A percentile compares a stretch with the other conserved stretches of the same genome.
phyloP scores from a whole-genome alignment of 352 stramenopile genomes.

The Pythium monospermum region DNA sequence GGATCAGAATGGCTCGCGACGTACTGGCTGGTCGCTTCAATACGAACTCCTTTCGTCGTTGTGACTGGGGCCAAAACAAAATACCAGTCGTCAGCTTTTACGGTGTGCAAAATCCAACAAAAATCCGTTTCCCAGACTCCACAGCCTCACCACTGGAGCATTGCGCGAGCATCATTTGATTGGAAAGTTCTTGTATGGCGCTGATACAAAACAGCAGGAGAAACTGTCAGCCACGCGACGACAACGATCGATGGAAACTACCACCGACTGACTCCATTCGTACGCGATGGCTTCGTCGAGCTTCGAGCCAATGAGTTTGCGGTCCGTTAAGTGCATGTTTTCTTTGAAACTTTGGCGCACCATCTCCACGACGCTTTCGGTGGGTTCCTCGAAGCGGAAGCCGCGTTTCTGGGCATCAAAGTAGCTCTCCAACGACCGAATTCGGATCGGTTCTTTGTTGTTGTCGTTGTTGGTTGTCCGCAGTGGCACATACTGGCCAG shows the following conservation, averaged over 20 bases:
- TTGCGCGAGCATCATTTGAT: constrained; percentile 58
- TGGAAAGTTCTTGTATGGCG: constrained; percentile 52
- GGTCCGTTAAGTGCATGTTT: constrained; percentile 30
- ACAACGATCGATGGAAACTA: not conserved
- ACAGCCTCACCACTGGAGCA: constrained; percentile 57
- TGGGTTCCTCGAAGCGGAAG: constrained; percentile 26
- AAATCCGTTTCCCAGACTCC: not conserved
- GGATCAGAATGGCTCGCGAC: constrained; percentile 50
- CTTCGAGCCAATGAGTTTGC: constrained; percentile 42
- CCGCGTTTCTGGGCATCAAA: constrained; percentile 32
- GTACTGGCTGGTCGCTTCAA: constrained; percentile 74
- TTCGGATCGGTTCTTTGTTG: constrained; percentile 13
- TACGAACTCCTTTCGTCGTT: constrained; percentile 53
- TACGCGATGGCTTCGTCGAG: constrained; percentile 70
- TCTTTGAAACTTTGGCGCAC: constrained; percentile 43
- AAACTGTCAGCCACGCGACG: constrained; percentile 2
- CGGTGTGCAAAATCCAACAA: not conserved
- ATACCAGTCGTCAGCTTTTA: not conserved
- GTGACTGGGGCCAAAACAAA: constrained; percentile 35
- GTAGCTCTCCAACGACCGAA: constrained; percentile 44
- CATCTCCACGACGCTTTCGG: constrained; percentile 30
- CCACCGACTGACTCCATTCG: not conserved
- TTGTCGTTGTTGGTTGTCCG: not conserved
- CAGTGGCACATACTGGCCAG: constrained; percentile 36
- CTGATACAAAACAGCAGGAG: no score